Base-by-base conservation (phyloP, 106 monocot species). In the Hemerocallis citrina region DNA sequence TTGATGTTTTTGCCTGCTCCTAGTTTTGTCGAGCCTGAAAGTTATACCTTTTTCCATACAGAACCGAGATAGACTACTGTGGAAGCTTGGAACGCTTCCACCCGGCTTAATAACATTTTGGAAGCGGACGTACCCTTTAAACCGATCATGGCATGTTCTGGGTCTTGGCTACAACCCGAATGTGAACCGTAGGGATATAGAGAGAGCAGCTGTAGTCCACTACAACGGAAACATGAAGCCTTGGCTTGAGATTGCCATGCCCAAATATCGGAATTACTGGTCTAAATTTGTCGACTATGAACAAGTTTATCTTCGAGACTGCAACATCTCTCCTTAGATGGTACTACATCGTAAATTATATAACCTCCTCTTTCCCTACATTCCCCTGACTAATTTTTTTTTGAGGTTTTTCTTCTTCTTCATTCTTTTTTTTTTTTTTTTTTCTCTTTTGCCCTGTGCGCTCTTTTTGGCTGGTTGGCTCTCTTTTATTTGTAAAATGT, bases 161-260 rank as follows among this genome's bases (percentile, higher is more conserved):
- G 81, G 81, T 34, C 76, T 81, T 6, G 81, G 81, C 6, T 81
- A 81, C 34, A 73, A 81, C 22, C 81, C 77, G 4, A 73, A 77
- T 34, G 58, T 81, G 15, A 69, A 50, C 63, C 63, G 39, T 13
- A 68, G 41, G 42, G 72, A 81, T 1, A 77, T 81, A 15, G 76
- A 73, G 13, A 56, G 73, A 3, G 81, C 81, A 11, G 81, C 81
- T 0, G 81, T 73, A 4, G 56, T 81, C 8, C 81, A 81, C 61
- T 81, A 73, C 55, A 81, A 77, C 29, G 81, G 81, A 24, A 81
- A 81, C 43, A 57, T 81, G 81, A 81, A 81, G 60, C 81, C 81
- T 19, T 81, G 81, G 81, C 37, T 81, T 16, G 81, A 81, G 59
- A 81, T 76, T 39, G 81, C 72, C 32, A 43, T 81, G 49, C 76